A percentile compares a stretch with the other conserved stretches of the same genome.
phyloP scores from a whole-genome alignment of 306 rosid genomes.

The Castanopsis chinensis region DNA sequence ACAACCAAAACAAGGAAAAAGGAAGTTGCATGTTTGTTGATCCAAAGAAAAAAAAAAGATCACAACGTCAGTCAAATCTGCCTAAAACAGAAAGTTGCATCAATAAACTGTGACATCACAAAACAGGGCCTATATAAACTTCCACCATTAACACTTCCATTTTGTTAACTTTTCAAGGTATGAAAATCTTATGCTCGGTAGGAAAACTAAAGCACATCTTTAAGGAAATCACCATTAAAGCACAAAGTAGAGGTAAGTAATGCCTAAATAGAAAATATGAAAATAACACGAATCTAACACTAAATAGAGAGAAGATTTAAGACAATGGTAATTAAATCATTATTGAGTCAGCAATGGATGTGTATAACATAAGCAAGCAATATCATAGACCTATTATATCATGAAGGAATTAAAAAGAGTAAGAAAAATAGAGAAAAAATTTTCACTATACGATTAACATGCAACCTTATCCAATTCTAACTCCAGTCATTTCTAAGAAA shows the following conservation, averaged over 20 bases:
- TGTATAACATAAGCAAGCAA: not conserved
- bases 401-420: not conserved
- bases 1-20: constrained; percentile 17
- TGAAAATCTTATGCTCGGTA: no score
- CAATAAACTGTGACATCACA: no score
- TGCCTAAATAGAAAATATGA: not conserved
- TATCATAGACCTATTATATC: not conserved
- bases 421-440: not conserved
- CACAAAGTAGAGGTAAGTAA: not conserved
- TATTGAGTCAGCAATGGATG: not conserved
- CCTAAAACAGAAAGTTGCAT: no score
- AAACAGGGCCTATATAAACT: no score
- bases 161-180: no score
- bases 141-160: no score
- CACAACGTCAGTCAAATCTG: not conserved
- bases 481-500: not conserved
- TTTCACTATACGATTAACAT: not conserved
- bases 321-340: not conserved
- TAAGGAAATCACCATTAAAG: no score
- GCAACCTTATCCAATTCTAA: not conserved
- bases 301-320: not conserved
- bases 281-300: not conserved
- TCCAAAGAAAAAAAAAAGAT: not conserved
- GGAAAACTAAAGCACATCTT: no score
- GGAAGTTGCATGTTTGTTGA: not conserved